Conservation (phyloP, 2,329 filamentous ascomycete species). For the Davidsoniella eucalypti region DNA sequence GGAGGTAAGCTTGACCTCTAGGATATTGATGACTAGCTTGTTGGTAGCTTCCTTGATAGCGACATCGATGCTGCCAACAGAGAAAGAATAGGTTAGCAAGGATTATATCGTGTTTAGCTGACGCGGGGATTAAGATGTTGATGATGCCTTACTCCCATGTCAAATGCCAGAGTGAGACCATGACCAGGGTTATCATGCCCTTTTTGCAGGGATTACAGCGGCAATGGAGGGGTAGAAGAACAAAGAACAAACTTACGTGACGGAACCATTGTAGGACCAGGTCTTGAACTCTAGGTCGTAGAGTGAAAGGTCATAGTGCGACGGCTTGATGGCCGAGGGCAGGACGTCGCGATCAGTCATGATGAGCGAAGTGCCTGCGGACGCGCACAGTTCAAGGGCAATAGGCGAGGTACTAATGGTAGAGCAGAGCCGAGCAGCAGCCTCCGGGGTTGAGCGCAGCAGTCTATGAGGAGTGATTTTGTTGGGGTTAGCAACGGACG, state of each 20-base stretch:
- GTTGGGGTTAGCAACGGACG: background rate
- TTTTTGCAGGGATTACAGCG: background rate
- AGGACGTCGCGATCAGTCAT: conserved; percentile 48
- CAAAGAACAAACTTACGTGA: conserved; percentile 30
- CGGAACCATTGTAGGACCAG: conserved; percentile 68
- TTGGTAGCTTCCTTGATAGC: conserved; percentile 56
- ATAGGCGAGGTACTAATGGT: conserved; percentile 16
- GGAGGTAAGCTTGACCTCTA: conserved; percentile 62
- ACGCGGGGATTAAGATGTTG: too few species aligned
- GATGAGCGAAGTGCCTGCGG: conserved; percentile 15
- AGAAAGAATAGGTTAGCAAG: conserved; percentile 6
- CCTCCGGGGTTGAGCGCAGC: conserved; percentile 7
- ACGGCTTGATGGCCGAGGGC: conserved; percentile 54
- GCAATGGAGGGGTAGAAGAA: background rate
- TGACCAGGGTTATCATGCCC: background rate
- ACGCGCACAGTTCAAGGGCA: conserved; percentile 14
- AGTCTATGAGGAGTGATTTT: background rate
- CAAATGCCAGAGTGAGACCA: too few species aligned
- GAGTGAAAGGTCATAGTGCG: conserved; percentile 73
- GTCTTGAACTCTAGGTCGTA: conserved; percentile 60
- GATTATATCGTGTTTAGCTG: background rate
- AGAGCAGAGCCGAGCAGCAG: conserved; percentile 14
- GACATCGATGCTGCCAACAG: conserved; percentile 45
- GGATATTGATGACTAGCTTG: conserved; percentile 68
- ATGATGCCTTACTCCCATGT: too few species aligned